Base-by-base conservation (phyloP, 2,329 filamentous ascomycete species). In the Saccharata proteae region DNA sequence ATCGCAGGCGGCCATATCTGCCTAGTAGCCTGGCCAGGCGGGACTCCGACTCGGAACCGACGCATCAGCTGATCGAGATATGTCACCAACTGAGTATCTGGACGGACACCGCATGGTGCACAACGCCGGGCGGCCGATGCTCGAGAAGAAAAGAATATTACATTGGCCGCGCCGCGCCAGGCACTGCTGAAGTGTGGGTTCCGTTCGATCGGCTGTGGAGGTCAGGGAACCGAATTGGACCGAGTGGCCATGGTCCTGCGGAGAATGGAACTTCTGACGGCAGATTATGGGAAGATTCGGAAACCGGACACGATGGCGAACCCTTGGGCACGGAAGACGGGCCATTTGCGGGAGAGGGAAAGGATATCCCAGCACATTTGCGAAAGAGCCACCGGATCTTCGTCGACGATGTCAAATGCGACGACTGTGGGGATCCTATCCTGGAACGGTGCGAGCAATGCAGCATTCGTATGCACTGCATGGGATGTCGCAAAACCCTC, bases 41-140 rank as follows among this genome's bases (percentile, higher is more conserved):
- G 42, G 69, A 74, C 46, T 72, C 69, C 16, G 69, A 74, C 43
- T 69, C 68, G 11, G 68, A 72, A 42, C 69, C 69, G 4, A 73
- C 69, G 3, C 69, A 74, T 48, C 68, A 74, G 43, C 57, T 73
- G 20, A 71, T 74, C 31, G 65, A 62, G 29, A 63, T 72, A 30
- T 73, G 69, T 40, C 67, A 73, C 40, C 64, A 67, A 32, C 48
- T 74, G 16, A 65, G 64, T 1, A 72, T 74, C 30, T 74, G 69
- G 69, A 73, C 69, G 4, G 69, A 74, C 47, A 71, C 69, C 3
- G 67, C 67, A 15, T 73, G 69, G 69, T 74, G 69, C 44, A 68
- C 69, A 11, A 71, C 65, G 4, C 69, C 69, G 1, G 69, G 66
- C 10, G 64, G 64, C 17, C 55, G 69, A 38, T 74, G 69, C 44